Conservation (phyloP, 257 asterid species). For the Solanum etuberosum region DNA sequence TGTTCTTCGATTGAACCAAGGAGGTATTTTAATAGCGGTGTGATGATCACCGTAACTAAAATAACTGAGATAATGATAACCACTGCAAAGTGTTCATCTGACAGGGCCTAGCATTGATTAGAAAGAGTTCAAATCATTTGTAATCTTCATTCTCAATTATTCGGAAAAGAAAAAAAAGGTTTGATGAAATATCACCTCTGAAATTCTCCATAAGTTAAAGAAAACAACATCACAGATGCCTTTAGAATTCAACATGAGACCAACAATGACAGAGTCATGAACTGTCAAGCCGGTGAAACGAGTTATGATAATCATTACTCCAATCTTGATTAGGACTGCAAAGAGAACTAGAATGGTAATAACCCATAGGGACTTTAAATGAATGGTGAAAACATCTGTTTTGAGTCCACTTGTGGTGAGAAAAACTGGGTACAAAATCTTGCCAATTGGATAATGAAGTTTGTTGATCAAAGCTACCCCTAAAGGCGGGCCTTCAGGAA, state of each 20-base stretch:
- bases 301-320: conserved; percentile 18
- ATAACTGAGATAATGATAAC: conserved; percentile 33
- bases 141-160: background rate
- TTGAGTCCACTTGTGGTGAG: conserved; percentile 68
- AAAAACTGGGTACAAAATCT: conserved; percentile 53
- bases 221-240: conserved; percentile 58
- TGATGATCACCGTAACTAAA: conserved; percentile 38
- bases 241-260: conserved; percentile 46
- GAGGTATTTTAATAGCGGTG: conserved; percentile 41
- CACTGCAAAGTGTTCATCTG: conserved; percentile 42
- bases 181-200: conserved; percentile 21
- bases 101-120: conserved; percentile 27
- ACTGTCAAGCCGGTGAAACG: conserved; percentile 17
- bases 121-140: background rate
- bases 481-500: conserved; percentile 67
- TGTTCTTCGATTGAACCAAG: conserved; percentile 29
- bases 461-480: conserved; percentile 38
- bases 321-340: conserved; percentile 25
- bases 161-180: background rate
- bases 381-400: conserved; percentile 39
- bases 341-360: conserved; percentile 14
- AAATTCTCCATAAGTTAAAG: conserved; percentile 44
- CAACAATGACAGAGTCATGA: conserved; percentile 45
- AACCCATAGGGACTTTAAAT: conserved; percentile 23
- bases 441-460: conserved; percentile 51